These are phyloP conservation scores for Geoglossum glabrum DNA, from an alignment of 495 filamentous ascomycete genomes.

Conservation along the genomic window DNA sequence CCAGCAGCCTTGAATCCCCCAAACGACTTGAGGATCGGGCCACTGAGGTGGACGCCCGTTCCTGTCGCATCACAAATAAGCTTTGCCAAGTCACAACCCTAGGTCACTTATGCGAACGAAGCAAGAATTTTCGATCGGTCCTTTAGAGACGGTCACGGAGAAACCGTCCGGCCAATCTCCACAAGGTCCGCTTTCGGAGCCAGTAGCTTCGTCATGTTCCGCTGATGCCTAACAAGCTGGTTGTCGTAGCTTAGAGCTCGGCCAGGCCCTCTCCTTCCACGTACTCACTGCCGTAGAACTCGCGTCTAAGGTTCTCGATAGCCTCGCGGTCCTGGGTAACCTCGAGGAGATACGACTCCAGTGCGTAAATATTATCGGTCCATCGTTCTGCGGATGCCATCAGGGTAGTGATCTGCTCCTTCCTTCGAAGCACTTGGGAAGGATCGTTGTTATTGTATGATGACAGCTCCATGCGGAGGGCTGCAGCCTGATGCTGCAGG, in stretches of 20 bases:
- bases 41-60: not conserved
- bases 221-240: too few relatives aligned
- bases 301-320: conserved; percentile 29
- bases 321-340: conserved; percentile 30
- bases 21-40: too few relatives aligned
- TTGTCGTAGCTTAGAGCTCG: too few relatives aligned
- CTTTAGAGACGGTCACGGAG: too few relatives aligned
- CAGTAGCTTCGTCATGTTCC: too few relatives aligned
- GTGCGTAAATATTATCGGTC: conserved; percentile 43
- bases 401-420: conserved; percentile 26
- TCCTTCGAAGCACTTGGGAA: conserved; percentile 28
- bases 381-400: conserved; percentile 28
- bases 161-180: too few relatives aligned
- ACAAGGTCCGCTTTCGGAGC: too few relatives aligned
- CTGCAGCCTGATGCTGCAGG: conserved; percentile 2
- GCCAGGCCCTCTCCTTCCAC: conserved; percentile 39
- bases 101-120: conserved; percentile 5
- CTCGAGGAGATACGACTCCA: conserved; percentile 39
- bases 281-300: conserved; percentile 43
- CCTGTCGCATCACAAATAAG: not conserved
- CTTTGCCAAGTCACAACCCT: not conserved
- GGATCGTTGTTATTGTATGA: conserved; percentile 31
- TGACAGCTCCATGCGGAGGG: conserved; percentile 21
- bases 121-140: too few relatives aligned
- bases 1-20: too few relatives aligned